Evolutionary conservation across 345 rosid species (phyloP).

Genomic region (Eucalyptus virginea): DNA sequence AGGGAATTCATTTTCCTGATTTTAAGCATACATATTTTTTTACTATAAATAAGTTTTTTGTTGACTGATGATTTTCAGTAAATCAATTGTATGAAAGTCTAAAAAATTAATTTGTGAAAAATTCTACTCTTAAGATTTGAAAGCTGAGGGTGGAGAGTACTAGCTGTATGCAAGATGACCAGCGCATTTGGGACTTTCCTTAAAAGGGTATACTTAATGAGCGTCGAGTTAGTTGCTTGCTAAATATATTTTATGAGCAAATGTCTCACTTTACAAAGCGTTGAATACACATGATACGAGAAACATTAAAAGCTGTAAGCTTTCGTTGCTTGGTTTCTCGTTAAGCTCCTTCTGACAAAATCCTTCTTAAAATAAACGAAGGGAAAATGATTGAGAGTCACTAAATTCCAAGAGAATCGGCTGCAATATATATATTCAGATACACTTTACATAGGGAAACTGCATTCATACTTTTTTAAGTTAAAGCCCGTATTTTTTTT

Average conservation of each 20-base stretch:
- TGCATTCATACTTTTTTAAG: background rate
- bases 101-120: too few species aligned
- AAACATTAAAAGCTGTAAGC: background rate
- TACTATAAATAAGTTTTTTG: fast-evolving
- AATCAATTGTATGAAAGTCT: too few species aligned
- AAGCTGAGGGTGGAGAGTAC: too few species aligned
- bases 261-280: background rate
- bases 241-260: background rate
- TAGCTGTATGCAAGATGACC: background rate
- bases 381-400: background rate
- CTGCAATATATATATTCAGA: background rate
- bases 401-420: background rate
- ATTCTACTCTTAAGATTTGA: too few species aligned
- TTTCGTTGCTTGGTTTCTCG: background rate
- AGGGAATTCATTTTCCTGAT: background rate
- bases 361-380: background rate
- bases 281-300: background rate
- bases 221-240: background rate
- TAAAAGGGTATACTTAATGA: background rate
- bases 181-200: background rate
- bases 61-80: fast-evolving
- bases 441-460: background rate
- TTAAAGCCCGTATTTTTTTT: background rate
- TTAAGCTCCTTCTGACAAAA: background rate
- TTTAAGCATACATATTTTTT: too few species aligned